These are phyloP conservation scores for Bretziella fagacearum DNA, from an alignment of 2,329 filamentous ascomycete species.

Conservation along the genomic window DNA sequence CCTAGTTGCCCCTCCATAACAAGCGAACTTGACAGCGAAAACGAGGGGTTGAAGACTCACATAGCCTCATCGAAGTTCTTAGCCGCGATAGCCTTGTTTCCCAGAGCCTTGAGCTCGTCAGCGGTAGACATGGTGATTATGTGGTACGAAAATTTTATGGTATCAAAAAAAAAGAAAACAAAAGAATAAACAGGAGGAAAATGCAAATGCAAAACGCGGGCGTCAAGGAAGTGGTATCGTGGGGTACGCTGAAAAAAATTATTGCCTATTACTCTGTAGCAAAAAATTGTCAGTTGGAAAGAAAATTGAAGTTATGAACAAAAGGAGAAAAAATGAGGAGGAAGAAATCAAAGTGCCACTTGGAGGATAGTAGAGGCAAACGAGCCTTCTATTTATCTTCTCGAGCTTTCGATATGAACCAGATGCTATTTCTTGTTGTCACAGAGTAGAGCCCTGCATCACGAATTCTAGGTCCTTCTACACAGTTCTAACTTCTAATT, in stretches of 20 bases:
- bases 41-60: slow-evolving; percentile 39
- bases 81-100: slow-evolving; percentile 95
- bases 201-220: background rate
- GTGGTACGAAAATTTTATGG: background rate
- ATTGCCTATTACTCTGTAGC: background rate
- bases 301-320: background rate
- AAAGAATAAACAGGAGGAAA: slow-evolving; percentile 2
- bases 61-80: slow-evolving; percentile 94
- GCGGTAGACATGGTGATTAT: slow-evolving; percentile 35
- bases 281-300: background rate
- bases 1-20: background rate
- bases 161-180: slow-evolving; percentile 2
- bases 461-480: slow-evolving; percentile 16
- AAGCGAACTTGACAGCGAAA: background rate
- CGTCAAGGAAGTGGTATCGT: slow-evolving; percentile 1
- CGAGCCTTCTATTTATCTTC: slow-evolving; percentile 8
- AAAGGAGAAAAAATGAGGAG: background rate
- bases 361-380: background rate
- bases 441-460: slow-evolving; percentile 5
- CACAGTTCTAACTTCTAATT: slow-evolving; percentile 8
- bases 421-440: no score
- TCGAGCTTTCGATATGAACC: background rate
- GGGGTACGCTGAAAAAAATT: slow-evolving; percentile 2
- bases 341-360: background rate
- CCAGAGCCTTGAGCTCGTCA: slow-evolving; percentile 82